These are phyloP conservation scores for Termitomyces sp. DNA, from an alignment of 768 basidiomycete genomes.

Conservation along the genomic window DNA sequence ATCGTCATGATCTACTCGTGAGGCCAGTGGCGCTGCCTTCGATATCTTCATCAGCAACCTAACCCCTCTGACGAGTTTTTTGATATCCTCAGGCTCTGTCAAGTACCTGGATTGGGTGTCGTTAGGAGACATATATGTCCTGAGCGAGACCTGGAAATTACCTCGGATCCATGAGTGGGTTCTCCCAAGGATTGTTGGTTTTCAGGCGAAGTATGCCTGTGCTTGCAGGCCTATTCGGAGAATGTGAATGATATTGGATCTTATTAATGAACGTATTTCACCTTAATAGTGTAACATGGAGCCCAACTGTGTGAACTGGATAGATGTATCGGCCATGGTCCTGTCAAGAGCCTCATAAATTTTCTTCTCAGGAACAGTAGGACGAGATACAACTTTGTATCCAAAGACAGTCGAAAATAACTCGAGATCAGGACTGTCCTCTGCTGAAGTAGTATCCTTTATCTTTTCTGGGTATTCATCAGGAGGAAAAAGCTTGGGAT, in stretches of 20 bases:
- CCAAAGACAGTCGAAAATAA: conserved; percentile 38
- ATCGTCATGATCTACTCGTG: conserved; percentile 28
- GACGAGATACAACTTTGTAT: conserved; percentile 26
- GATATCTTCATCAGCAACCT: conserved; percentile 33
- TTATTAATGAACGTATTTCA: conserved; percentile 10
- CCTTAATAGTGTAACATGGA: conserved; percentile 40
- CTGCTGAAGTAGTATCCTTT: conserved; percentile 39
- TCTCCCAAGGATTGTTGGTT: conserved; percentile 35
- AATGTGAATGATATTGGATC: background rate
- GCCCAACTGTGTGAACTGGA: conserved; percentile 31
- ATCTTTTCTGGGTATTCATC: conserved; percentile 29
- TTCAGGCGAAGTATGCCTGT: conserved; percentile 33
- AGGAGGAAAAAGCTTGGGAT: conserved; percentile 41
- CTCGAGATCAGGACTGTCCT: conserved; percentile 44
- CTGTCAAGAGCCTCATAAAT: conserved; percentile 10
- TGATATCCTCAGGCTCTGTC: conserved; percentile 32
- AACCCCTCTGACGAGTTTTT: conserved; percentile 37
- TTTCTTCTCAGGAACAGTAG: background rate
- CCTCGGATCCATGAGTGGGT: conserved; percentile 42
- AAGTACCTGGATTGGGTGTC: conserved; percentile 29
- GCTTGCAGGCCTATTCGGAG: conserved; percentile 34
- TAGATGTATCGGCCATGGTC: conserved; percentile 31
- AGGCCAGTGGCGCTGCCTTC: conserved; percentile 32
- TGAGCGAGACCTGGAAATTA: conserved; percentile 11
- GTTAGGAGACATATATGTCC: background rate